Base-by-base conservation (phyloP, 2,329 filamentous ascomycete genomes). In the Graphium sp. region DNA sequence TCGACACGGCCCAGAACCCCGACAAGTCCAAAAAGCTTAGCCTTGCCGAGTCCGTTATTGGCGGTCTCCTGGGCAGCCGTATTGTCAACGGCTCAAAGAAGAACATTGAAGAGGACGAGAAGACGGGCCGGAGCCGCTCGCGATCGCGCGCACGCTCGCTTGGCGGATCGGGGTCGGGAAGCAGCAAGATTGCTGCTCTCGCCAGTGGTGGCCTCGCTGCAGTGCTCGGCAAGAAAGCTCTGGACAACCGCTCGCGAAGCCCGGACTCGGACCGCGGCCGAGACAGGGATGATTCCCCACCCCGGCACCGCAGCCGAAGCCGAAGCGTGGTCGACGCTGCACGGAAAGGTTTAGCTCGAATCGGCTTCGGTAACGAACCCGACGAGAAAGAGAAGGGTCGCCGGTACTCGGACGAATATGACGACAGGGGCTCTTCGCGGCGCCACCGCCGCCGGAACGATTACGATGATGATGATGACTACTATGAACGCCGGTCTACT, bases 51-150 rank as follows among this genome's bases (percentile, higher is more conserved):
- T 81, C 85, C 21, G 84, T 91, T 31, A 68, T 94, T 34, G 85
- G 84, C 44, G 87, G 87, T 50, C 66, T 94, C 25, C 71, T 87
- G 18, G 79, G 82, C 24, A 92, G 84, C 52, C 77, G 81, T 31
- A 57, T 93, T 35, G 69, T 92, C 47, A 85, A 93, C 44, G 85
- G 85, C 13, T 71, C 78, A 26, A 66, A 62, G 54, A 69, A 60
- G 49, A 69, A 66, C 44, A 77, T 71, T 47, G 73, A 62, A 43
- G 70, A 62, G 56, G 74, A 66, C 49, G 55, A 52, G 35, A 50
- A 49, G 25, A 69, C 62, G 0, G 67, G 70, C 11, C 64, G 75
- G 26, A 82, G 77, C 37, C 71, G 73, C 25, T 82, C 78, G 17
- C 66, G 75, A 28, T 81, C 77, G 3, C 62, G 67, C 13, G 62